Base-by-base conservation (phyloP, 2,329 filamentous ascomycete species). In the Cladosporium sphaerospermum region DNA sequence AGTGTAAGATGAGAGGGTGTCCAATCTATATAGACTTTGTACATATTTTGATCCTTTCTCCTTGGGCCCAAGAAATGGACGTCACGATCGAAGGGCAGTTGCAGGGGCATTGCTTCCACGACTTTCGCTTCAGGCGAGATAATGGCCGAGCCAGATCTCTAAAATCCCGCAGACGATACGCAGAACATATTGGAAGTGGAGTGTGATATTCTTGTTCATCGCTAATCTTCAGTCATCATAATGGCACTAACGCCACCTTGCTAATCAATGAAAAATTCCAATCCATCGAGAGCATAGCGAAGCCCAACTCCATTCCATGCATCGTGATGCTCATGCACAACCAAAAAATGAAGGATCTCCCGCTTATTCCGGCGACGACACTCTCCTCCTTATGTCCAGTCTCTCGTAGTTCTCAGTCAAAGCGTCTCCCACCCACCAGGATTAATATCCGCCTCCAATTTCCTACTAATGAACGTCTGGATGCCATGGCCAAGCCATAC, bases 371-470 rank as follows among this genome's bases (percentile, higher is more conserved):
- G 4, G 10, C 34, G 9, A 36, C 6, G 23, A 5, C 23, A 4
- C 34, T 39, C 13, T 14, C 8, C 36, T 3, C n/a, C n/a, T 23
- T 31, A 48, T 10, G 14, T 28, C 45, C 19, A 32, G 32, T 28
- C 31, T 4, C 49, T 23, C 18, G 14, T 37, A 19, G 42, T 36
- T 32, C 14, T 41, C 10, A 52, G 42, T 65, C 54, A 78, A 59
- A 78, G 61, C 33, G 75, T 96, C 74, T 99, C 93, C 93, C 93
- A 99, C 0, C 93, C 93, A 0, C 93, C 93, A 63, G 89, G 96
- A 67, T 99, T 99, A 42, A 96, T 89, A 69, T 99, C 93, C 11
- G 89, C 86, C 75, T 99, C 93, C 60, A 99, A 72, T 71, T 89
- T 92, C 60, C 93, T 79, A 59, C 87, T 88, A 67, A 99, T 96